These are phyloP conservation scores for Anthracocystis panici-leucophaei DNA, from an alignment of 1,284 basidiomycete species.

Conservation along the genomic window DNA sequence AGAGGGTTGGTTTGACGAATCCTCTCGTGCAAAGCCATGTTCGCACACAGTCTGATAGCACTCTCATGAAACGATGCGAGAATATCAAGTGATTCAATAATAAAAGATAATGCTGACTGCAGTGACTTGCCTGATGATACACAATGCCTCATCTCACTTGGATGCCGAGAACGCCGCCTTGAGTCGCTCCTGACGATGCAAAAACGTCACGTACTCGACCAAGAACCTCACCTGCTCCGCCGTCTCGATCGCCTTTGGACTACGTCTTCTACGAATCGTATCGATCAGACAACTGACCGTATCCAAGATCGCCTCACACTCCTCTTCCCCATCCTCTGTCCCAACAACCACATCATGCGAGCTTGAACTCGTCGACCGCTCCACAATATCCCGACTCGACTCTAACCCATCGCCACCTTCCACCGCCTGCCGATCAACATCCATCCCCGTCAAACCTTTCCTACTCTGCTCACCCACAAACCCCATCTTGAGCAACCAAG, in stretches of 20 bases:
- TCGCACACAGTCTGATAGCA: too few species aligned
- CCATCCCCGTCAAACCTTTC: background rate
- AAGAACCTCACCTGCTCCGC: conserved; percentile 67
- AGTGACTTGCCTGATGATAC: background rate
- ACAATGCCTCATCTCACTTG: background rate
- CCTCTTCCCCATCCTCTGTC: background rate
- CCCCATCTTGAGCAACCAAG: conserved; percentile 92
- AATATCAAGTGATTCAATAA: background rate
- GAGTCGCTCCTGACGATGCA: conserved; percentile 52
- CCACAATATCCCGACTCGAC: conserved; percentile 17
- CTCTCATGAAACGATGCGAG: background rate
- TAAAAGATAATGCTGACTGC: background rate
- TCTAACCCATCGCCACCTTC: background rate
- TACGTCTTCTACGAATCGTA: conserved; percentile 59
- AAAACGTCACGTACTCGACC: conserved; percentile 54
- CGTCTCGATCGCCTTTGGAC: conserved; percentile 68
- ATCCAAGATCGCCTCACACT: conserved; percentile 34
- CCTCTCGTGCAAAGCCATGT: background rate
- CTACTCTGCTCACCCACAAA: conserved; percentile 71
- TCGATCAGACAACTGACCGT: conserved; percentile 54
- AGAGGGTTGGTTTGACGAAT: conserved; percentile 11
- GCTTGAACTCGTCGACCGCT: conserved; percentile 13
- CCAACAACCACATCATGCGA: conserved; percentile 9
- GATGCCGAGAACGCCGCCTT: background rate
- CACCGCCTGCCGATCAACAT: background rate